Base-by-base conservation (phyloP, 78 protist genomes). In the Dictyostelium capitatum region DNA sequence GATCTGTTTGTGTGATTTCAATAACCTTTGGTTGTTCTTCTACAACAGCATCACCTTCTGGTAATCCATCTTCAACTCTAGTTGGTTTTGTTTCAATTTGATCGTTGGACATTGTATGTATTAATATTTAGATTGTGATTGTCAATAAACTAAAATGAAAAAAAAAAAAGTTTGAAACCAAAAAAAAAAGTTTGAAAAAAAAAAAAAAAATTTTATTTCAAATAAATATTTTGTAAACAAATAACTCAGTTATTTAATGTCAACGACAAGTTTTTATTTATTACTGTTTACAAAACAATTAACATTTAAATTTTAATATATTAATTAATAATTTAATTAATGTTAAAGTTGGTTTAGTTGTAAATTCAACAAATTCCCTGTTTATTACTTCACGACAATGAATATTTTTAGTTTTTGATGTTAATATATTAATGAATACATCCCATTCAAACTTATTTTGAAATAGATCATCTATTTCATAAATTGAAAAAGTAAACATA, bases 1-100 rank as follows among this genome's bases (percentile, higher is more conserved):
- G 92, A 84, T 84, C 92, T 25, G 82, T 84, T 41, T 62, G 74
- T 9, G 92, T 48, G 3, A 72, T 74, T 74, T 84, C 92, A 41
- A 48, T 73, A 4, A 84, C 92, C 8, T 64, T 54, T 54, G 57
- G 62, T 28, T 41, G 20, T 25, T 54, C 62, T 37, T 50, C 79
- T 51, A 25, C 91, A 30, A 23, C 41, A 28, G 32, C 81, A 23
- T 14, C 56, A 5, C 25, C 23, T 32, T 20, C 75, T 67, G 48
- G 75, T 32, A 15, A 37, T 67, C 15, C 28, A 14, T 82, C 47
- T 82, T 82, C 79, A 47, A 47, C 79, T 51, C 30, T 46, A 7
- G 32, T 20, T 46, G 47, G 41, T 20, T 79, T 23, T 79, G 25
- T 28, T 30, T 79, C 82, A 20, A 51, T 30, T 37, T 79, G 83